phyloP scores from a whole-genome alignment of 2,329 filamentous ascomycete species.

The Exophiala dermatitidis region DNA sequence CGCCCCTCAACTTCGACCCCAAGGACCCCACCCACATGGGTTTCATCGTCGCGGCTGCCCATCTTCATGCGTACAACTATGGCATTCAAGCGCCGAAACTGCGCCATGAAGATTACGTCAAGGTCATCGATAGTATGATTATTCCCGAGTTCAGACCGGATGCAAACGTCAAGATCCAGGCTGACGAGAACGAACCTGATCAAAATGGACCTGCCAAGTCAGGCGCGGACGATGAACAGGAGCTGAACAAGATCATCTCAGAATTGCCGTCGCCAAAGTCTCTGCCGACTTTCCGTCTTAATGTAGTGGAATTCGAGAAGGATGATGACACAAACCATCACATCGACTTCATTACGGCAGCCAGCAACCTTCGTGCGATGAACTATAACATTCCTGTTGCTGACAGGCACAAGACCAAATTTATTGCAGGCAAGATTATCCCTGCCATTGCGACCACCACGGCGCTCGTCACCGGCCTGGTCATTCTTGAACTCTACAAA shows the following conservation, averaged over 20 bases:
- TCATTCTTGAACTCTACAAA: constrained; percentile 92
- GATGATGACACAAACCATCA: constrained; percentile 97
- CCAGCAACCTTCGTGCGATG: constrained; percentile 90
- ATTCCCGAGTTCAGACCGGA: constrained; percentile 91
- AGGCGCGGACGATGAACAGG: constrained; percentile 63
- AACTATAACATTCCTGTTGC: constrained; percentile 96
- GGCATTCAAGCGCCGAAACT: constrained; percentile 78
- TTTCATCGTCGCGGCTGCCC: constrained; percentile 81
- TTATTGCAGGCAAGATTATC: constrained; percentile 99
- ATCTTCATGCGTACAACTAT: constrained; percentile 96
- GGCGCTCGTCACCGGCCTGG: constrained; percentile 85
- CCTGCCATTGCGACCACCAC: constrained; percentile 97
- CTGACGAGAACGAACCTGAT: constrained; percentile 89
- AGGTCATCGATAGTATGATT: constrained; percentile 84
- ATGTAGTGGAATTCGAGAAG: constrained; percentile 95
- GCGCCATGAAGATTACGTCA: constrained; percentile 64
- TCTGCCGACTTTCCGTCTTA: constrained; percentile 79
- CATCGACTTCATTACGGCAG: constrained; percentile 97
- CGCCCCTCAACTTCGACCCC: constrained; percentile 79
- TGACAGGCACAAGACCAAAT: constrained; percentile 96
- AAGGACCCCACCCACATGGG: constrained; percentile 78
- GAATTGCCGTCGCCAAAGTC: constrained; percentile 71
- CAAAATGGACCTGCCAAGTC: constrained; percentile 61
- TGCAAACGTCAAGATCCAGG: constrained; percentile 90
- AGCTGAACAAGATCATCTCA: constrained; percentile 64